Evolutionary conservation across 176 grass and related monocot species (phyloP).

Genomic region (Canna indica): DNA sequence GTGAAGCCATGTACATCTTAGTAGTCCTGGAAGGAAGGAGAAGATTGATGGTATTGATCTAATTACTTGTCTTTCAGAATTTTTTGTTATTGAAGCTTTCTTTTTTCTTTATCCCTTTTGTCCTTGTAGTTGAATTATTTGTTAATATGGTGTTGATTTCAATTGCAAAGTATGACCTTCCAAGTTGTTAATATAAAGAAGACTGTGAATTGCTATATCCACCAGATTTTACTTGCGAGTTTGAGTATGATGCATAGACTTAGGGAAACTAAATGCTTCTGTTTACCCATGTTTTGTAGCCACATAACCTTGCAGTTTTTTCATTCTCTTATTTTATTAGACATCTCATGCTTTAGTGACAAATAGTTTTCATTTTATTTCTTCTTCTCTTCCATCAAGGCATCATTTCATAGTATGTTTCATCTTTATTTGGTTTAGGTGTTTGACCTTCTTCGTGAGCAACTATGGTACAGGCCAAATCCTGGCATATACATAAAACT

Average conservation of each 20-base stretch:
- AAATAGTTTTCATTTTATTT: not conserved
- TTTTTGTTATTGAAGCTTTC: not conserved
- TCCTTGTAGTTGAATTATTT: not conserved
- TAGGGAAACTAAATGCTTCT: not conserved
- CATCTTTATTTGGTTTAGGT: constrained; percentile 35
- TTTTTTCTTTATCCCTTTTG: not conserved
- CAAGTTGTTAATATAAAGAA: not conserved
- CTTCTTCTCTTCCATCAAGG: not conserved
- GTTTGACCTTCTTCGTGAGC: constrained; percentile 79
- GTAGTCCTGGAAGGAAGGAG: not conserved
- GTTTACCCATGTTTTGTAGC: not conserved
- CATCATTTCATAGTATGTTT: not conserved
- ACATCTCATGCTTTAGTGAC: not conserved
- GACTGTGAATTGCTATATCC: not conserved
- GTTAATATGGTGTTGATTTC: not conserved
- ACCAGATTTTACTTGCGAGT: not conserved
- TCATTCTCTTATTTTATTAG: not conserved
- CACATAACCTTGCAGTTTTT: not conserved
- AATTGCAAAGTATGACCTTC: not conserved
- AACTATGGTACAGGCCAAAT: constrained; percentile 88
- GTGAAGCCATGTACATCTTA: not conserved
- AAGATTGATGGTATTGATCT: too few species aligned
- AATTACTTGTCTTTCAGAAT: not conserved
- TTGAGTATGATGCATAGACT: not conserved
- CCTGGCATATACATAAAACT: constrained; percentile 84